Base-by-base conservation (phyloP, 192 early-diverging fungal species). In the Entomortierella lignicola region DNA sequence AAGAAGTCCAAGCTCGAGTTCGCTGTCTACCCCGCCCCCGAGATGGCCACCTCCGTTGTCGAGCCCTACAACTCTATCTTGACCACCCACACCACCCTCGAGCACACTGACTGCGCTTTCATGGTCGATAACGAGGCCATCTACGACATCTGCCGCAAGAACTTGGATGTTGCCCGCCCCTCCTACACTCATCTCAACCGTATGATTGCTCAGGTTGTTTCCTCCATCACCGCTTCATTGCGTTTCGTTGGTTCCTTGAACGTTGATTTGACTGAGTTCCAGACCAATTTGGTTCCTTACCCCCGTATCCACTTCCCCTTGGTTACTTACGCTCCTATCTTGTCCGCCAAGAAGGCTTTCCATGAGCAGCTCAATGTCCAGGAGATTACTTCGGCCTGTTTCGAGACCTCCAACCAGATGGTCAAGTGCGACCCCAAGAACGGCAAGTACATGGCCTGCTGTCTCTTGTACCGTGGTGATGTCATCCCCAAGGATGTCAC, bases 1-100 rank as follows among this genome's bases (percentile, higher is more conserved):
- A 99, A 99, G 87, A 99, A 99, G 92, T 98, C 96, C 83, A 99
- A 99, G 93, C 93, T 99, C 81, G 96, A 98, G 89, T 99, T 98
- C 85, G 97, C 96, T 17, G 96, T 99, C 58, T 99, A 99, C 89
- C 97, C 97, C 34, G 96, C 97, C 55, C 97, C 97, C 71, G 96
- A 95, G 85, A 93, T 99, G 52, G 94, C 97, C 77, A 99, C 96
- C 71, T 92, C 96, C 62, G 95, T 98, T 65, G 96, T 99, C 47
- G 96, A 98, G 89, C 96, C 96, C 69, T 98, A 97, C 90, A 97
- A 99, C 92, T 99, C 97, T 68, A 98, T 99, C 85, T 88, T 99
- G 88, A 98, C 96, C 85, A 99, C 97, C 65, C 97, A 99, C 89
- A 99, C 97, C 83, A 99, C 97, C 66, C 90, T 99, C 31, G 97